A percentile compares a stretch with the other conserved stretches of the same genome.
Evolutionary conservation across 192 early-diverging fungal genomes (phyloP).

Genomic region (Piromyces finnis): DNA sequence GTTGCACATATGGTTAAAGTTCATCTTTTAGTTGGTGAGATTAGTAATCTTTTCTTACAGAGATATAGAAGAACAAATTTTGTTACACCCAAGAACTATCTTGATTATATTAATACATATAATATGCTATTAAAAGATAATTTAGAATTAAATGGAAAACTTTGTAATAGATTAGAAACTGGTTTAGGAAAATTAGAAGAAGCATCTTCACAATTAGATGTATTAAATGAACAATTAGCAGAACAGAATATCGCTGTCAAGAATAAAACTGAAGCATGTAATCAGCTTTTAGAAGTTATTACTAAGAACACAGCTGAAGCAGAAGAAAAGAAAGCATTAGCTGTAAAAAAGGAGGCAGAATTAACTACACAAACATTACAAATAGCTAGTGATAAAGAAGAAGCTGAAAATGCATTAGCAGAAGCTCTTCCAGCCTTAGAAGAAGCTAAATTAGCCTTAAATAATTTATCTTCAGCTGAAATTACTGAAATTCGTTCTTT

Average conservation of each 20-base stretch:
- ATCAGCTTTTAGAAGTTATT: constrained; percentile 41
- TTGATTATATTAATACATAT: constrained; percentile 41
- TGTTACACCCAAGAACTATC: constrained; percentile 41
- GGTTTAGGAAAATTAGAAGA: constrained; percentile 38
- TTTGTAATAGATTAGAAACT: constrained; percentile 29
- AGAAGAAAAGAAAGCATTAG: constrained; percentile 39
- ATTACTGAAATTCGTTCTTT: constrained; percentile 43
- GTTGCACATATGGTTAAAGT: constrained; percentile 40
- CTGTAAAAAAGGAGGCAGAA: constrained; percentile 32
- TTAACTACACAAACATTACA: constrained; percentile 30
- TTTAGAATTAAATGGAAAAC: constrained; percentile 25
- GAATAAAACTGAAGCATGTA: constrained; percentile 42
- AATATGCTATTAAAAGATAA: constrained; percentile 33
- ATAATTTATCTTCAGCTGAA: constrained; percentile 32
- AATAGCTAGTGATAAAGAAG: constrained; percentile 49
- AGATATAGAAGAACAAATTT: constrained; percentile 38
- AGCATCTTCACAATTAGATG: constrained; percentile 33
- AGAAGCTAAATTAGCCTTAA: constrained; percentile 29
- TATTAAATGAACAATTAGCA: constrained; percentile 32
- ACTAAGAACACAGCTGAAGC: constrained; percentile 34
- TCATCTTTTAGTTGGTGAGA: constrained; percentile 27
- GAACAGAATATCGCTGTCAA: constrained; percentile 42
- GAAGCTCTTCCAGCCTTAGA: constrained; percentile 39
- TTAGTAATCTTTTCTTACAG: constrained; percentile 28
- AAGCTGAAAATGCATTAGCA: constrained; percentile 37